Conservation (phyloP, 192 early-diverging fungal species). For the Backusella macrospora region DNA sequence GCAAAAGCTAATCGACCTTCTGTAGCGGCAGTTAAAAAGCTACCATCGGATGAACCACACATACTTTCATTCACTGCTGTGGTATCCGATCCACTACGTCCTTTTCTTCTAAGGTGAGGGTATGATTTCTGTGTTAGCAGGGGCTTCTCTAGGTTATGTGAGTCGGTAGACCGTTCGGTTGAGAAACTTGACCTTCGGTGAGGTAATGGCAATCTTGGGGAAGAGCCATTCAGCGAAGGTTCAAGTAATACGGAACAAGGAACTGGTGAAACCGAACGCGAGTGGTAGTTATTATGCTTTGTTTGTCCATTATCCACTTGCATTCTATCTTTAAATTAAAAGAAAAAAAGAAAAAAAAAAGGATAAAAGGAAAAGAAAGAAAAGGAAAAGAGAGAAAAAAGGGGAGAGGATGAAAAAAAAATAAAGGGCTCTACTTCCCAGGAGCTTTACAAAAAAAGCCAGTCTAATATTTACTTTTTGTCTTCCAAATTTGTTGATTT, state of each 20-base stretch:
- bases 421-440: constrained; percentile 15
- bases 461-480: neutral
- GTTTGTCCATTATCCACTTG: constrained; percentile 7
- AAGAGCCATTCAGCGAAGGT: neutral
- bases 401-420: neutral
- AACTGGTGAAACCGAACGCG: constrained; percentile 21
- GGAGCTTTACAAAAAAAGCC: constrained; percentile 2
- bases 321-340: neutral
- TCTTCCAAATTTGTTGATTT: constrained; percentile 12
- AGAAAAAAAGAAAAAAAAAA: neutral
- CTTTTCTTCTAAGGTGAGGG: constrained; percentile 13
- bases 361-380: constrained; percentile 6
- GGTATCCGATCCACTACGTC: constrained; percentile 7
- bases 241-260: constrained; percentile 9
- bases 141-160: neutral
- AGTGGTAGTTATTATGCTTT: neutral
- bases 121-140: constrained; percentile 14
- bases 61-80: neutral
- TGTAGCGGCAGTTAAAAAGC: constrained; percentile 22
- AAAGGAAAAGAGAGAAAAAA: constrained; percentile 18
- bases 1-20: constrained; percentile 25
- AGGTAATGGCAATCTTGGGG: constrained; percentile 10
- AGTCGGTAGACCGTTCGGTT: neutral
- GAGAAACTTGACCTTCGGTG: constrained; percentile 18
- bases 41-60: constrained; percentile 13